phyloP scores from a whole-genome alignment of 768 basidiomycete species.

The Termitomyces titanicus region DNA sequence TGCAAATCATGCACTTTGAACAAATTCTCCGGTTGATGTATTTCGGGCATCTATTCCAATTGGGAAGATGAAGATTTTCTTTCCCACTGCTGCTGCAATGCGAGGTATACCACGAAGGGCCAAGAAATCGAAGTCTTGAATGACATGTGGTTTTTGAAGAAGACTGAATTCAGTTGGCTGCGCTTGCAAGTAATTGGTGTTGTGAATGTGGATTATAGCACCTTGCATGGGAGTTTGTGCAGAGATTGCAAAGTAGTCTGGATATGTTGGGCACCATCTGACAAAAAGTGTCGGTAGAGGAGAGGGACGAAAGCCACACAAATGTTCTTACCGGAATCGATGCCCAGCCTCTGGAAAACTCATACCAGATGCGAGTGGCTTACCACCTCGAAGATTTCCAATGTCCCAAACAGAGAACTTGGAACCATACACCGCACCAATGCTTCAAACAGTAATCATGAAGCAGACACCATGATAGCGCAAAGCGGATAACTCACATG shows the following conservation, averaged over 20 bases:
- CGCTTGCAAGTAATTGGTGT: slow-evolving; percentile 58
- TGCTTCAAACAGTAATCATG: slow-evolving; percentile 33
- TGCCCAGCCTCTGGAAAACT: slow-evolving; percentile 67
- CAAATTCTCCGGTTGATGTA: neutral
- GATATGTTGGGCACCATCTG: slow-evolving; percentile 77
- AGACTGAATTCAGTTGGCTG: slow-evolving; percentile 59
- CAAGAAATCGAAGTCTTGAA: slow-evolving; percentile 79
- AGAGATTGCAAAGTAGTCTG: slow-evolving; percentile 77
- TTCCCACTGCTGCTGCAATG: slow-evolving; percentile 65
- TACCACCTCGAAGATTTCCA: slow-evolving; percentile 66
- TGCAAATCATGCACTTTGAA: neutral
- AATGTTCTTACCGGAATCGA: slow-evolving; percentile 54
- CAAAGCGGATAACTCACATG: slow-evolving; percentile 46
- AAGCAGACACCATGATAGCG: neutral
- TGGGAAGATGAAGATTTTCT: slow-evolving; percentile 54
- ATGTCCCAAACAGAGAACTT: slow-evolving; percentile 78
- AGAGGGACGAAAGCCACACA: neutral
- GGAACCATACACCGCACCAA: slow-evolving; percentile 74
- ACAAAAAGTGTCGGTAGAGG: neutral
- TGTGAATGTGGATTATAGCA: slow-evolving; percentile 69
- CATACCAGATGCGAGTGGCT: slow-evolving; percentile 57
- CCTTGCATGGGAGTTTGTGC: slow-evolving; percentile 55
- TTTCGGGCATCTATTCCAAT: slow-evolving; percentile 56
- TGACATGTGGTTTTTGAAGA: slow-evolving; percentile 56
- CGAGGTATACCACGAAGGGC: slow-evolving; percentile 55